These are phyloP conservation scores for Lachnum nothofagi DNA, from an alignment of 2,329 filamentous ascomycete species.

Conservation along the genomic window DNA sequence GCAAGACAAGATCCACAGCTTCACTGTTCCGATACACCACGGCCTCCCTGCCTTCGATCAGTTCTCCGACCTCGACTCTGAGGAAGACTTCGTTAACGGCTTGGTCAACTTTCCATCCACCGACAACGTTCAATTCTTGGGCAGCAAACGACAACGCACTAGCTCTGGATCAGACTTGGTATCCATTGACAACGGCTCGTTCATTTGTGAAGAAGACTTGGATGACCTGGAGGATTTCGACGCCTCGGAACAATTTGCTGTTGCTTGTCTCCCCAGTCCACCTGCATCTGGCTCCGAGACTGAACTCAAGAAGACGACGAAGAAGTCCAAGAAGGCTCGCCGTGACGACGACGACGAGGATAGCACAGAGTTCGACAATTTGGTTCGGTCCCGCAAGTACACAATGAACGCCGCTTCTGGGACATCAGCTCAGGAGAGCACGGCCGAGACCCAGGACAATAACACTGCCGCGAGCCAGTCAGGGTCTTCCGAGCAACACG, in stretches of 20 bases:
- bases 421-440: conserved; percentile 27
- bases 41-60: conserved; percentile 74
- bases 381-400: conserved; percentile 33
- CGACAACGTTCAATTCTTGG: conserved; percentile 54
- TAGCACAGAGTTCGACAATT: conserved; percentile 33
- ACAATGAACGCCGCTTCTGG: conserved; percentile 32
- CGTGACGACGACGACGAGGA: conserved; percentile 29
- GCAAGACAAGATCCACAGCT: conserved; percentile 46
- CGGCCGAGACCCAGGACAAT: conserved; percentile 23
- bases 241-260: conserved; percentile 57
- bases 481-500: conserved; percentile 38
- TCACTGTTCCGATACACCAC: conserved; percentile 43
- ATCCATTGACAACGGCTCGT: conserved; percentile 69
- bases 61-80: conserved; percentile 83
- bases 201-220: conserved; percentile 70
- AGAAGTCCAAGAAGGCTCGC: conserved; percentile 47
- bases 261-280: conserved; percentile 59
- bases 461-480: conserved; percentile 38
- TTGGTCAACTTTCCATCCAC: conserved; percentile 64
- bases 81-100: conserved; percentile 76
- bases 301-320: conserved; percentile 52
- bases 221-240: conserved; percentile 73
- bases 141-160: conserved; percentile 63
- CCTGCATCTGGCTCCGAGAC: conserved; percentile 47
- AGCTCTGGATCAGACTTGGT: conserved; percentile 63